Percentiles rank a stretch among this genome's conserved stretches.
These are phyloP conservation scores for Coemansia sp. DNA, from an alignment of 192 early-diverging fungal species.

Conservation along the genomic window DNA sequence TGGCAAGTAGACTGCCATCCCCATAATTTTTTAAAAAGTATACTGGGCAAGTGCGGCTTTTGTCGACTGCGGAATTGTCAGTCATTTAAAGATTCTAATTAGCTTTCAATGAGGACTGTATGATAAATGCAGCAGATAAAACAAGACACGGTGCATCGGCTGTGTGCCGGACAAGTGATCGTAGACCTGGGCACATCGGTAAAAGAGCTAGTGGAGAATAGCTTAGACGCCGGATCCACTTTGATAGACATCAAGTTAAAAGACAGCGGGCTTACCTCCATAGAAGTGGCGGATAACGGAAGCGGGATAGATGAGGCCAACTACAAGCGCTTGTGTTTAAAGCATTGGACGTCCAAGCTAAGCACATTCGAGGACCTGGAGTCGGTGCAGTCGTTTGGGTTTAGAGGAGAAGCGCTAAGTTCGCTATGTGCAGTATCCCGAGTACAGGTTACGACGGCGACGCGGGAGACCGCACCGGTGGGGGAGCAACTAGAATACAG, in stretches of 20 bases:
- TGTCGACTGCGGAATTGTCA: too few species aligned
- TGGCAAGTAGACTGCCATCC: too few species aligned
- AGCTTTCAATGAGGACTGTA: too few species aligned
- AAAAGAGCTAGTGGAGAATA: conserved; percentile 96
- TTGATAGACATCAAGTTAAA: conserved; percentile 79
- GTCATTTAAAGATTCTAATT: too few species aligned
- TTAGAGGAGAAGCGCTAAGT: conserved; percentile 89
- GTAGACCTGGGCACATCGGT: conserved; percentile 77
- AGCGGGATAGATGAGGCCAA: conserved; percentile 67
- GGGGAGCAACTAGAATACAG: conserved; percentile 74
- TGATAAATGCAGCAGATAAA: conserved; percentile 29
- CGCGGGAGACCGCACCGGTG: conserved; percentile 50
- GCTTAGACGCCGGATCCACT: conserved; percentile 83
- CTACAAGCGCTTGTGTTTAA: conserved; percentile 73
- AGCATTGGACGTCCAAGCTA: conserved; percentile 88
- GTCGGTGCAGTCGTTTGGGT: conserved; percentile 82
- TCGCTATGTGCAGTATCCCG: conserved; percentile 70
- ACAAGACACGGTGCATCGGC: conserved; percentile 63
- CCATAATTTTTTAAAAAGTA: too few species aligned
- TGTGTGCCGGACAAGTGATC: conserved; percentile 90
- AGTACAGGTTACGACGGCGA: conserved; percentile 67
- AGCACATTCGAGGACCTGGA: conserved; percentile 72
- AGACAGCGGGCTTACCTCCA: conserved; percentile 69
- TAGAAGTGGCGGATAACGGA: conserved; percentile 89
- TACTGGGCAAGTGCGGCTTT: too few species aligned